Base-by-base conservation (phyloP, 1,284 basidiomycete genomes). In the Ganoderma lucidum region DNA sequence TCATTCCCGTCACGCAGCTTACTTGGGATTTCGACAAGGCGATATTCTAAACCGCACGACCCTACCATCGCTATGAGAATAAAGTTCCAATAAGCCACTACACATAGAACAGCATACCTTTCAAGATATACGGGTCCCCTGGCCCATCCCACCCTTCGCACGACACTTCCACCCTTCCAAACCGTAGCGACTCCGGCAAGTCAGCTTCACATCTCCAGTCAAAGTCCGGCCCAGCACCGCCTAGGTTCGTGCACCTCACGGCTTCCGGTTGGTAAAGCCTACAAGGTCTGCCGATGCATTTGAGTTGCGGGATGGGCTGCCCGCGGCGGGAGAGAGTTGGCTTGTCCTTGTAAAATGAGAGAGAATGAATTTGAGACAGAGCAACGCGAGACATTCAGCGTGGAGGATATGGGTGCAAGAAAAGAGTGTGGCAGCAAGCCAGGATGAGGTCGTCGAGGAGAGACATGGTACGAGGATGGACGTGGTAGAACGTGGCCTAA, bases 201-300 rank as follows among this genome's bases (percentile, higher is more conserved):
- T 98, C 96, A 8, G 96, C 94, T 78, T 95, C 90, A 79, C 96
- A 98, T 91, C 91, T 93, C 95, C 95, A 97, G 75, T 96, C 94
- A 5, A 95, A 88, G 14, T 93, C 90, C 1, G 87, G 83, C 1
- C 93, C 95, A 70, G 83, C 82, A 9, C 93, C 93, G 48, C 96
- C 95, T 61, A 92, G 83, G 72, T 92, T 94, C 60, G 84, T 84
- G 79, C 96, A 98, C 72, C 94, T 90, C 37, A 98, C 91, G n/a
- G 91, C 93, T 69, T 96, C 92, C 0, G 96, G 96, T 70, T 90
- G 87, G 79, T 90, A 97, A 19, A 88, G 77, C 44, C 82, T 84
- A 79, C 96, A 98, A 45, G 92, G 85, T 71, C 88, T 88, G 35
- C 96, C 96, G n/a, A 88, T 76, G 79, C 96, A 98, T 42, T 83